A percentile compares a stretch with the other conserved stretches of the same genome.
phyloP scores from a whole-genome alignment of 352 stramenopile species.

The Nothophytophthora sp. region DNA sequence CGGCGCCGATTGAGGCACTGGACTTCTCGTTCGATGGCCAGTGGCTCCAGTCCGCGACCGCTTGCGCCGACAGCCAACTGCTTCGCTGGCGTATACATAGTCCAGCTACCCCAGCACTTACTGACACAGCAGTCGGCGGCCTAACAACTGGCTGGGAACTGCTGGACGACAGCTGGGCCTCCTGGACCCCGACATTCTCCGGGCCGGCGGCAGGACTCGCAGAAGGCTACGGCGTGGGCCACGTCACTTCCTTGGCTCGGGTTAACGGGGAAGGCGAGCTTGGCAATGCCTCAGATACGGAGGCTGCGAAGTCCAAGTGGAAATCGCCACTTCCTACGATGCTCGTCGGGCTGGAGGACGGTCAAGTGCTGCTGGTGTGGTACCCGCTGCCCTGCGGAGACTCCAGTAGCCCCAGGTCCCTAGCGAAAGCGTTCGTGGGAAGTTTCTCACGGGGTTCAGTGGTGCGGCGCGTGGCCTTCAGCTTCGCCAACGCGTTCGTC shows the following conservation, averaged over 20 bases:
- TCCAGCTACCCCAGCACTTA: constrained; percentile 4
- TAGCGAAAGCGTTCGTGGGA: constrained; percentile 61
- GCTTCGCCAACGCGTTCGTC: constrained; percentile 51
- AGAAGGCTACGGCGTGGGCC: constrained; percentile 32
- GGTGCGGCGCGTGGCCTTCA: constrained; percentile 57
- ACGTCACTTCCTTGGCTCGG: constrained; percentile 34
- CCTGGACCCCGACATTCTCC: constrained; percentile 55
- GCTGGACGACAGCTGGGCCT: constrained; percentile 43
- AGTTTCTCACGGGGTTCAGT: constrained; percentile 41
- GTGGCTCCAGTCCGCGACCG: constrained; percentile 72
- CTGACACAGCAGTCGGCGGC: neutral
- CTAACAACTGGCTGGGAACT: constrained; percentile 18
- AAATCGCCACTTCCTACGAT: constrained; percentile 53
- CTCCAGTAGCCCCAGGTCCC: constrained; percentile 2
- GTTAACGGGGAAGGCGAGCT: constrained; percentile 30
- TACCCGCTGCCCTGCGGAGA: constrained; percentile 60
- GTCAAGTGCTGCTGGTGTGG: constrained; percentile 62
- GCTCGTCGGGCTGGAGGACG: constrained; percentile 44
- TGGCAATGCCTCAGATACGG: constrained; percentile 3
- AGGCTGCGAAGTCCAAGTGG: constrained; percentile 23
- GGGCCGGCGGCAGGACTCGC: constrained; percentile 50
- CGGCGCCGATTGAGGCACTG: constrained; percentile 53
- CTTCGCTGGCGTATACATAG: constrained; percentile 62
- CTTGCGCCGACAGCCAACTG: constrained; percentile 53
- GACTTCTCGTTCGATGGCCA: constrained; percentile 64